A percentile compares a stretch with the other conserved stretches of the same genome.
phyloP scores from a whole-genome alignment of 192 early-diverging fungal species.

The Coemansia sp. region DNA sequence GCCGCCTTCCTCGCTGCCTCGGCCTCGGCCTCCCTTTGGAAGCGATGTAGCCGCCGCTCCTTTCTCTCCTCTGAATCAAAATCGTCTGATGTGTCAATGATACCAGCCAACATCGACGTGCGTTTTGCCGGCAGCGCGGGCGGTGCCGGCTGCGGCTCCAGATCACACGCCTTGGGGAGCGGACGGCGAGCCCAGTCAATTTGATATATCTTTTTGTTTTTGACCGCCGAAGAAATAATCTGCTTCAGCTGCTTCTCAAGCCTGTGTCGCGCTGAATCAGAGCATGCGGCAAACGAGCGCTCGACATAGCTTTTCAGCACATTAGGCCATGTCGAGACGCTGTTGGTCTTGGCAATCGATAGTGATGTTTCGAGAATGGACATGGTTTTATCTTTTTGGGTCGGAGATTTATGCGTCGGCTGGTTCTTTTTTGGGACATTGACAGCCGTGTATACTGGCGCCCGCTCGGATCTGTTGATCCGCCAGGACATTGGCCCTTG shows the following conservation, averaged over 20 bases:
- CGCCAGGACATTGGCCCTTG: background rate
- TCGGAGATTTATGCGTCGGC: background rate
- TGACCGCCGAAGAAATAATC: conserved; percentile 37
- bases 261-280: background rate
- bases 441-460: conserved; percentile 36
- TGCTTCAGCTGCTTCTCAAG: conserved; percentile 50
- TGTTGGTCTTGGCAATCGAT: background rate
- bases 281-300: conserved; percentile 46
- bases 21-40: conserved; percentile 35
- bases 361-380: background rate
- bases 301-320: conserved; percentile 41
- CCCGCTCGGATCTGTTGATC: conserved; percentile 4
- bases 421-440: conserved; percentile 34
- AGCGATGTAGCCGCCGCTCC: conserved; percentile 37
- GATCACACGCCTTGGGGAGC: conserved; percentile 45
- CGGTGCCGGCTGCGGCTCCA: background rate
- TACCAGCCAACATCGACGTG: conserved; percentile 11
- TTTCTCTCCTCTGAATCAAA: conserved; percentile 48
- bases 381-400: background rate
- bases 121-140: conserved; percentile 13
- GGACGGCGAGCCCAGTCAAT: conserved; percentile 39
- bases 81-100: conserved; percentile 8
- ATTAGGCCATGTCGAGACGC: conserved; percentile 25
- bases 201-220: conserved; percentile 41
- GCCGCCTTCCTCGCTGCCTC: conserved; percentile 33